These are phyloP conservation scores for Cyclotella kingstonii DNA, from an alignment of 108 stramenopile genomes.

Conservation along the genomic window DNA sequence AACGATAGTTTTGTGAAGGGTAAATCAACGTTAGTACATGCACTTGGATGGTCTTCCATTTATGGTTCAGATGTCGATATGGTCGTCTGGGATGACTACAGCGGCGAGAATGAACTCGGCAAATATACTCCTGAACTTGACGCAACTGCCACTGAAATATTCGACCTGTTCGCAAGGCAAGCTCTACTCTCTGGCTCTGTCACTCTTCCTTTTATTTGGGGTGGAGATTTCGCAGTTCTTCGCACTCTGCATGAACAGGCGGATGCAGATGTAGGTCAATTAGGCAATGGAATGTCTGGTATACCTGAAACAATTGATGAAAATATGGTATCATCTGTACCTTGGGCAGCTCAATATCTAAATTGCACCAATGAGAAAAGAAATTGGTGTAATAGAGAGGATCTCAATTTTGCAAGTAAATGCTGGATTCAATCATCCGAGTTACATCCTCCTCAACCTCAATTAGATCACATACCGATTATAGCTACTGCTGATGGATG, in stretches of 20 bases:
- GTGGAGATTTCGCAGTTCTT: slow-evolving; percentile 53
- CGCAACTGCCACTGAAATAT: slow-evolving; percentile 19
- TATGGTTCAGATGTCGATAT: slow-evolving; percentile 75
- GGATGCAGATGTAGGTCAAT: slow-evolving; percentile 74
- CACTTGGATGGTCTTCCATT: slow-evolving; percentile 59
- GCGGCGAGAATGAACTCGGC: slow-evolving; percentile 38
- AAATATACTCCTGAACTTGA: slow-evolving; percentile 7
- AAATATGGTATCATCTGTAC: slow-evolving; percentile 52
- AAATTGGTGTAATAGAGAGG: slow-evolving; percentile 44
- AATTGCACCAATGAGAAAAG: slow-evolving; percentile 50
- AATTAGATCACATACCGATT: slow-evolving; percentile 59
- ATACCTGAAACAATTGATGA: slow-evolving; percentile 50
- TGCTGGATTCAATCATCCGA: slow-evolving; percentile 74
- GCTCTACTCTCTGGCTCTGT: slow-evolving; percentile 53
- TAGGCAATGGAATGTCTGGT: slow-evolving; percentile 52
- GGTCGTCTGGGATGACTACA: slow-evolving; percentile 73
- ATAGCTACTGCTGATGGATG: slow-evolving; percentile 51
- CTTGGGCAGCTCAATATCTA: slow-evolving; percentile 67
- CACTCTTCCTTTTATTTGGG: slow-evolving; percentile 67
- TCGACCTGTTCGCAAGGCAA: slow-evolving; percentile 72
- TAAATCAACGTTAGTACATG: slow-evolving; percentile 31
- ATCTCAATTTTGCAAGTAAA: slow-evolving; percentile 48
- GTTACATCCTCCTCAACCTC: slow-evolving; percentile 45
- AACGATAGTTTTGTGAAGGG: slow-evolving; percentile 15
- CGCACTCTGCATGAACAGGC: slow-evolving; percentile 63